Conservation (phyloP, 2,329 filamentous ascomycete genomes). For the Aspergillus phoenicis region DNA sequence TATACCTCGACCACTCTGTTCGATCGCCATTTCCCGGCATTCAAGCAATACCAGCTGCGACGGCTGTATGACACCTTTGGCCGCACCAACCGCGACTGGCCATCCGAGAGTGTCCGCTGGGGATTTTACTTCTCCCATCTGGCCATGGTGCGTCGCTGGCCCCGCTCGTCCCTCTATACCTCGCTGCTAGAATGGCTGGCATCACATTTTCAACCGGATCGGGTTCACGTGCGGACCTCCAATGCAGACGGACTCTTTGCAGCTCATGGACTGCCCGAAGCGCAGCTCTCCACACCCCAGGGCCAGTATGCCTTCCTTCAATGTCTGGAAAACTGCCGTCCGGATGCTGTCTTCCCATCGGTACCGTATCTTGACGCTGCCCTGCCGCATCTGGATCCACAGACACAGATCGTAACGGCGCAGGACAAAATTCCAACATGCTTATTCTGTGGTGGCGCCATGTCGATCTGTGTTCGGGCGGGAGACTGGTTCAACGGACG, state of each 20-base stretch:
- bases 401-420: slow-evolving; percentile 19
- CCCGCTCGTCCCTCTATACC: slow-evolving; percentile 12
- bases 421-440: slow-evolving; percentile 18
- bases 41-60: slow-evolving; percentile 33
- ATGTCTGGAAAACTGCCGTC: slow-evolving; percentile 23
- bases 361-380: slow-evolving; percentile 22
- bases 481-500: slow-evolving; percentile 26
- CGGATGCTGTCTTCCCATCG: slow-evolving; percentile 23
- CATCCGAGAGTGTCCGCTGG: slow-evolving; percentile 22
- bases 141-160: slow-evolving; percentile 22
- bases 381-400: slow-evolving; percentile 19
- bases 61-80: slow-evolving; percentile 26
- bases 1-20: slow-evolving; percentile 29
- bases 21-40: slow-evolving; percentile 25
- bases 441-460: slow-evolving; percentile 21
- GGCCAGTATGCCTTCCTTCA: slow-evolving; percentile 26
- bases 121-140: slow-evolving; percentile 27
- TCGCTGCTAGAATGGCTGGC: slow-evolving; percentile 4
- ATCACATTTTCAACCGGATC: not conserved
- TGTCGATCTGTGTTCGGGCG: slow-evolving; percentile 26
- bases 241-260: slow-evolving; percentile 27
- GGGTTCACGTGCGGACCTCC: slow-evolving; percentile 24
- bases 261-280: slow-evolving; percentile 21
- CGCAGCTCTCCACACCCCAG: slow-evolving; percentile 23
- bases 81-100: slow-evolving; percentile 18